These are phyloP conservation scores for Aspergillus ochraceus DNA, from an alignment of 2,329 filamentous ascomycete genomes.

Conservation along the genomic window DNA sequence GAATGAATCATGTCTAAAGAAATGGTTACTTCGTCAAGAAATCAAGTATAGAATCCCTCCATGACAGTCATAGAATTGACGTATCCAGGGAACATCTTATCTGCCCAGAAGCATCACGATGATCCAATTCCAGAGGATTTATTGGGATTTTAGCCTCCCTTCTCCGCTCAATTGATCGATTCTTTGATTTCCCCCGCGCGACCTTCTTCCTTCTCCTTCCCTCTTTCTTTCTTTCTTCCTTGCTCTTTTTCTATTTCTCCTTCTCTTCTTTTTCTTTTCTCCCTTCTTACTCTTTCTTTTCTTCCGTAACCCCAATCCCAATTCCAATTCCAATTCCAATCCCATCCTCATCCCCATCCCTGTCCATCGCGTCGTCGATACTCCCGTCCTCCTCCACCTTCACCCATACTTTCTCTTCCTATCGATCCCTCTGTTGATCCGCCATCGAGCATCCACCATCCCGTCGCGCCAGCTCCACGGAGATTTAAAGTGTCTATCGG, in stretches of 20 bases:
- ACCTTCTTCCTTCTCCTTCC: background rate
- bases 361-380: background rate
- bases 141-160: background rate
- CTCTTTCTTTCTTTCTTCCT: background rate
- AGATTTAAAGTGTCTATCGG: background rate
- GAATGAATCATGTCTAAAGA: too few species aligned
- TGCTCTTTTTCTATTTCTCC: background rate
- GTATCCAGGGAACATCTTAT: background rate
- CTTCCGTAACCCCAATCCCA: too few species aligned
- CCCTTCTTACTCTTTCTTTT: conserved; percentile 1
- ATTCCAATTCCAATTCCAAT: too few species aligned
- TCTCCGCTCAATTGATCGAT: background rate
- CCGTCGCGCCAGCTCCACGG: too few species aligned
- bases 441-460: background rate
- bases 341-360: background rate
- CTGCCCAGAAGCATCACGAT: too few species aligned
- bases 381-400: background rate
- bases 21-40: too few species aligned
- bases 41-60: too few species aligned
- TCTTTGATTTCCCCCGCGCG: background rate
- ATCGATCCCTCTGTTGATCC: background rate
- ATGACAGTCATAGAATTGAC: too few species aligned
- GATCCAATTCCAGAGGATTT: too few species aligned
- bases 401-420: background rate
- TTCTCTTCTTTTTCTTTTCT: conserved; percentile 9